These are phyloP conservation scores for Flaveria linearis DNA, from an alignment of 129 eudicot species.

Conservation along the genomic window DNA sequence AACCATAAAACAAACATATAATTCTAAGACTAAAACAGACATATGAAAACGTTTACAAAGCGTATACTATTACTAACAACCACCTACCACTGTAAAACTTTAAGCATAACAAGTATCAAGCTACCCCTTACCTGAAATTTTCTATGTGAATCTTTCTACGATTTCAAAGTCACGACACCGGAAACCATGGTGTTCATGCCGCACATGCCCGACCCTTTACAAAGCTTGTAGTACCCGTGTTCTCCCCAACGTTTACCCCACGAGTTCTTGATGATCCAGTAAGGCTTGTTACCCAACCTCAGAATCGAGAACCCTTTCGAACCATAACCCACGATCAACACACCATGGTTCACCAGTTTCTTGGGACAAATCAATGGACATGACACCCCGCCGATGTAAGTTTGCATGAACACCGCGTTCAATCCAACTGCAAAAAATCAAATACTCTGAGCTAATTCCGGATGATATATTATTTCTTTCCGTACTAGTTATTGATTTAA, in stretches of 20 bases:
- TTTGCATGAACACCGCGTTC: slow-evolving; percentile 91
- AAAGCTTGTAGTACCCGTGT: slow-evolving; percentile 67
- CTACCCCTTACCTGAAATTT: neutral
- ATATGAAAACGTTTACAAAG: neutral
- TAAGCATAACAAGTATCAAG: neutral
- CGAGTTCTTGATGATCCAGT: slow-evolving; percentile 91
- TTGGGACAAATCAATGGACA: slow-evolving; percentile 85
- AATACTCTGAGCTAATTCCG: too few relatives aligned
- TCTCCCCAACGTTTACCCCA: slow-evolving; percentile 96
- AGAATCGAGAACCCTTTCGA: slow-evolving; percentile 76
- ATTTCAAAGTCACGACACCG: slow-evolving; percentile 52
- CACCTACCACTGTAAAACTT: neutral
- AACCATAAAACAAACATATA: neutral
- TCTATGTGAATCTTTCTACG: neutral
- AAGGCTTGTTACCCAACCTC: slow-evolving; percentile 69
- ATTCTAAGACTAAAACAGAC: neutral
- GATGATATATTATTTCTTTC: too few relatives aligned
- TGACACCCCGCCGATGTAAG: slow-evolving; percentile 91
- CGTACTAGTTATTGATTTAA: too few relatives aligned
- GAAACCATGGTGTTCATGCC: slow-evolving; percentile 92
- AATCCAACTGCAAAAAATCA: slow-evolving; percentile 56
- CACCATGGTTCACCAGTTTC: slow-evolving; percentile 76
- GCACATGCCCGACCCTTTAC: slow-evolving; percentile 80
- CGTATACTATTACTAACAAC: neutral
- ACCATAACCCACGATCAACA: slow-evolving; percentile 82